Conservation (phyloP, 2,329 filamentous ascomycete genomes). For the Nemania sp. region DNA sequence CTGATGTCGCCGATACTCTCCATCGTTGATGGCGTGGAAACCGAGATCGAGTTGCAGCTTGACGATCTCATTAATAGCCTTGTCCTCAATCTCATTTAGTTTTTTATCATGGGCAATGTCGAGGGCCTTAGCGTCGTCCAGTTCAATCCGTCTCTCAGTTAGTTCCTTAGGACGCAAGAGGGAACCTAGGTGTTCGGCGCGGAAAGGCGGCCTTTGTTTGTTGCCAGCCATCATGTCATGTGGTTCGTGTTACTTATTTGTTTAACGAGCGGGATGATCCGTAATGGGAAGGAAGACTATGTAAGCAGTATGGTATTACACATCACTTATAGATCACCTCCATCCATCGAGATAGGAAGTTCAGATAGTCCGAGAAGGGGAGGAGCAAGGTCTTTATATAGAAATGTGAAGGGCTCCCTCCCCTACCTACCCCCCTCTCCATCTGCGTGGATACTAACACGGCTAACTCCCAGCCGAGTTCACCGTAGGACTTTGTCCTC, state of each 20-base stretch:
- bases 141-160: constrained; percentile 67
- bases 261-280: neutral
- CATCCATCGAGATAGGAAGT: constrained; percentile 1
- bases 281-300: constrained; percentile 6
- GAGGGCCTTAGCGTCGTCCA: constrained; percentile 54
- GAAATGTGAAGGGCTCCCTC: neutral
- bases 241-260: neutral
- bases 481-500: constrained; percentile 12
- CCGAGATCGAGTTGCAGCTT: constrained; percentile 75
- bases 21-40: constrained; percentile 70
- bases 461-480: constrained; percentile 5
- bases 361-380: neutral
- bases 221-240: constrained; percentile 44
- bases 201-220: constrained; percentile 68
- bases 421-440: too few relatives aligned
- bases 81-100: constrained; percentile 67
- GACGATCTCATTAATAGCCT: constrained; percentile 74
- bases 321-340: neutral
- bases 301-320: constrained; percentile 1
- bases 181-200: constrained; percentile 81
- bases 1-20: constrained; percentile 57
- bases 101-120: constrained; percentile 55
- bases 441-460: constrained; percentile 10
- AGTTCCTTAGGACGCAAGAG: constrained; percentile 75
- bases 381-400: constrained; percentile 24